These are phyloP conservation scores for Lecanicillium sp. DNA, from an alignment of 2,329 filamentous ascomycete species.

Conservation along the genomic window DNA sequence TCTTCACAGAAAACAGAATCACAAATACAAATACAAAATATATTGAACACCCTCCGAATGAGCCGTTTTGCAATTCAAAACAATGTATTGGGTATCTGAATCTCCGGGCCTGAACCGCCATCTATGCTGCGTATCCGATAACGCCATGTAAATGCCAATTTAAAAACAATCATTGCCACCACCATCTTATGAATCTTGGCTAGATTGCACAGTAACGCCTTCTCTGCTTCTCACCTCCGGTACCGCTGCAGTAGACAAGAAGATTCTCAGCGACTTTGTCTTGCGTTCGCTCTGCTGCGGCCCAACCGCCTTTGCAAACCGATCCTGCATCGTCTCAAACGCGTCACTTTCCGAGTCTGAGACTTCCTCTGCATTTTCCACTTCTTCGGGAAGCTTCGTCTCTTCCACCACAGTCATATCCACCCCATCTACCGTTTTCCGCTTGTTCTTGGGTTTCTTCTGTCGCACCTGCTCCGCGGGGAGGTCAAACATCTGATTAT, in stretches of 20 bases:
- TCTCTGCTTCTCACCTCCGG: slow-evolving; percentile 44
- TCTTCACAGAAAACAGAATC: not conserved
- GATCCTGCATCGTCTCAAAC: slow-evolving; percentile 52
- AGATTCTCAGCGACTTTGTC: slow-evolving; percentile 51
- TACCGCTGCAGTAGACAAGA: slow-evolving; percentile 46
- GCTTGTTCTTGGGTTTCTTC: slow-evolving; percentile 21
- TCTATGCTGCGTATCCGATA: slow-evolving; percentile 1
- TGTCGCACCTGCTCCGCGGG: slow-evolving; percentile 22
- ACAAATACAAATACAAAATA: not conserved
- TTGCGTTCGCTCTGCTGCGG: slow-evolving; percentile 35
- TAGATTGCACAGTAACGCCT: slow-evolving; percentile 41
- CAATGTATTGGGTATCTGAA: slow-evolving; percentile 5
- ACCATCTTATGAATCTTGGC: slow-evolving; percentile 15
- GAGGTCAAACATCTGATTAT: slow-evolving; percentile 48
- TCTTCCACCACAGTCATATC: slow-evolving; percentile 27
- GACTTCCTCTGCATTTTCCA: slow-evolving; percentile 13
- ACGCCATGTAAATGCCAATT: slow-evolving; percentile 7
- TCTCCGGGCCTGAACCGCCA: too few relatives aligned
- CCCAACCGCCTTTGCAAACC: slow-evolving; percentile 46
- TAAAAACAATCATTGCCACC: not conserved
- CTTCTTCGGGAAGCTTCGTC: slow-evolving; percentile 27
- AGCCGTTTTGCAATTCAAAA: too few relatives aligned
- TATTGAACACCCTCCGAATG: not conserved
- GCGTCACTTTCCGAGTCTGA: slow-evolving; percentile 30
- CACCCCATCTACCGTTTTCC: slow-evolving; percentile 11